Evolutionary conservation across 2,329 filamentous ascomycete genomes (phyloP), one percentile per base, ranked within the genome.

Genomic region (Nemania sp.): DNA sequence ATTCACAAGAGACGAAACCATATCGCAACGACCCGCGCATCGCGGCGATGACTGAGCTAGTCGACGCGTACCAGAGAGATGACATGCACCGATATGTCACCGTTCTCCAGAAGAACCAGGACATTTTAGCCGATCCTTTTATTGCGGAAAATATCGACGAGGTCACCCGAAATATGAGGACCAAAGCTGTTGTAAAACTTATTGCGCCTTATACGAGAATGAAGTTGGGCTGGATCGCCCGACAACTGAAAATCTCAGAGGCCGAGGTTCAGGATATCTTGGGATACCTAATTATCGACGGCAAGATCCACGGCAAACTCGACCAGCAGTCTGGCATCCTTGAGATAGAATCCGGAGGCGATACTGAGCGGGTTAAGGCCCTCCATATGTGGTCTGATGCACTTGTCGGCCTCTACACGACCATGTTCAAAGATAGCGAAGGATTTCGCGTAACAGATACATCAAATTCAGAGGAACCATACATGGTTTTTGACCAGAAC

Each of bases 101-200:
- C 62, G 94, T 98, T 43, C 85, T 99, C 64, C 90, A 93, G 75
- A 90, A 90, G 76, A 97, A 98, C 82, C 91, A 90, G 76, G 96
- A 98, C 77, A 90, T 99, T 27, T 86, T 98, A 45, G 89, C 91
- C 13, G 96, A 99, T 79, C 90, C 93, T 0, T 99, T 98, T 82
- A 99, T 99, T 74, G 95, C 95, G 29, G 96, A 98, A 82, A 98
- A 99, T 79, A 99, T 99, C 74, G 96, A 98, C 80, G 96, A 99
- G 82, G 95, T 99, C 65, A 99, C 95, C 60, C 92, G 96, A 51
- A 98, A 96, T 80, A 97, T 99, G 92, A 92, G 96, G 62, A 98
- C 94, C 72, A 98, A 98, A 85, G 95, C 94, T 1, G 90, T 98
- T 10, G 83, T 97, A 71, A 97, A 96, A 82, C 86, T 98, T 26